These are phyloP conservation scores for Chondrostereum purpureum DNA, from an alignment of 1,284 basidiomycete genomes.

Conservation along the genomic window DNA sequence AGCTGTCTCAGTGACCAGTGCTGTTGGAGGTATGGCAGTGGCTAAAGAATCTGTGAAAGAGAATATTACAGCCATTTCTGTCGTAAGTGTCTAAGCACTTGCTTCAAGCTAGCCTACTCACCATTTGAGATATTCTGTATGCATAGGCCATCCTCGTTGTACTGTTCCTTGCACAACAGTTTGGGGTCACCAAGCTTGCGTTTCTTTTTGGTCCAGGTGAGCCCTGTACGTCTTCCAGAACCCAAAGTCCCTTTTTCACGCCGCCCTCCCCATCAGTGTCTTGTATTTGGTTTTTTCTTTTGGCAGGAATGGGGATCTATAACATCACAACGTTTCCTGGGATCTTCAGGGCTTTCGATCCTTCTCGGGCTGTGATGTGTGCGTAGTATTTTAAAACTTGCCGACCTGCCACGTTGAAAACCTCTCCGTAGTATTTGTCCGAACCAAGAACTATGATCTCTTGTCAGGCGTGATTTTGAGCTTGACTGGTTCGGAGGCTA, in stretches of 20 bases:
- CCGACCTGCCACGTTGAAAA: neutral
- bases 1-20: conserved; percentile 62
- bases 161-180: conserved; percentile 52
- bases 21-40: conserved; percentile 59
- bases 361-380: conserved; percentile 58
- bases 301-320: conserved; percentile 48
- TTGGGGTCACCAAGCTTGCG: conserved; percentile 49
- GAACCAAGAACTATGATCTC: conserved; percentile 53
- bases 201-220: conserved; percentile 49
- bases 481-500: conserved; percentile 61
- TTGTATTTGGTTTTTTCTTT: conserved; percentile 48
- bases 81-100: conserved; percentile 29
- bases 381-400: conserved; percentile 16
- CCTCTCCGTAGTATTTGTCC: conserved; percentile 45
- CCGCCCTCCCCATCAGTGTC: conserved; percentile 35
- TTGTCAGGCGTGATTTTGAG: conserved; percentile 60
- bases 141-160: conserved; percentile 44
- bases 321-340: conserved; percentile 51
- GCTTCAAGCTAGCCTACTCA: neutral
- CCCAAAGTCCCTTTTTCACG: no score
- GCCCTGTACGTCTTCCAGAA: conserved; percentile 13
- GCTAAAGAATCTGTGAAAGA: conserved; percentile 41
- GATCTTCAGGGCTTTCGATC: conserved; percentile 62
- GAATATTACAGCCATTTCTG: conserved; percentile 51
- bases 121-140: neutral